Percentiles rank a stretch among this genome's conserved stretches.
These are phyloP conservation scores for Globisporangium iwayamae DNA, from an alignment of 352 stramenopile species.

Conservation along the genomic window DNA sequence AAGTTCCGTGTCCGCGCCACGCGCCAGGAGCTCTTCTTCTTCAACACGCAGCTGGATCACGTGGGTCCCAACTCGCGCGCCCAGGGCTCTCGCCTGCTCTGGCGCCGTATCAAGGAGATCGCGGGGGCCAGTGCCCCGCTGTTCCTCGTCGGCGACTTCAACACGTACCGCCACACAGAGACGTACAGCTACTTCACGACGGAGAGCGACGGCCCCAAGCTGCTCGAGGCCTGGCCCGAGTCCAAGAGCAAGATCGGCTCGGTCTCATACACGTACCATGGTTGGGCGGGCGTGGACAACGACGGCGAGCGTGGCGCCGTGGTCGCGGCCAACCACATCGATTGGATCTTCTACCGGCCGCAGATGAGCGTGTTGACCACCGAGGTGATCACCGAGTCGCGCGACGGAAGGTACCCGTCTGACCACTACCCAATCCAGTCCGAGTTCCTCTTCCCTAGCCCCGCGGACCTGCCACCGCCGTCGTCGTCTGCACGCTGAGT, in stretches of 20 bases:
- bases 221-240: slow-evolving; percentile 74
- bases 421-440: slow-evolving; percentile 87
- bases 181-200: slow-evolving; percentile 83
- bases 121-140: slow-evolving; percentile 44
- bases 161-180: slow-evolving; percentile 77
- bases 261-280: slow-evolving; percentile 86
- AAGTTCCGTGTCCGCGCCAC: slow-evolving; percentile 63
- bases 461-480: slow-evolving; percentile 48
- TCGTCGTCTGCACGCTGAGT: neutral
- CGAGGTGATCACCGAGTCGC: slow-evolving; percentile 80
- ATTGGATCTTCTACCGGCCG: slow-evolving; percentile 87
- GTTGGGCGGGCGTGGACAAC: slow-evolving; percentile 82
- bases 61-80: slow-evolving; percentile 46
- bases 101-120: slow-evolving; percentile 58
- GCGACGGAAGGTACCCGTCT: slow-evolving; percentile 77
- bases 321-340: slow-evolving; percentile 79
- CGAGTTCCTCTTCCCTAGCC: slow-evolving; percentile 71
- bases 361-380: slow-evolving; percentile 71
- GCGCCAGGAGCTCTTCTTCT: slow-evolving; percentile 64
- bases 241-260: slow-evolving; percentile 61
- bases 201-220: slow-evolving; percentile 46
- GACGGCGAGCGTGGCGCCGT: slow-evolving; percentile 66
- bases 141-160: slow-evolving; percentile 84
- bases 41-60: slow-evolving; percentile 81
- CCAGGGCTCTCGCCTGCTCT: slow-evolving; percentile 55